These are phyloP conservation scores for Aspergillus sp. DNA, from an alignment of 2,329 filamentous ascomycete species.

Conservation along the genomic window DNA sequence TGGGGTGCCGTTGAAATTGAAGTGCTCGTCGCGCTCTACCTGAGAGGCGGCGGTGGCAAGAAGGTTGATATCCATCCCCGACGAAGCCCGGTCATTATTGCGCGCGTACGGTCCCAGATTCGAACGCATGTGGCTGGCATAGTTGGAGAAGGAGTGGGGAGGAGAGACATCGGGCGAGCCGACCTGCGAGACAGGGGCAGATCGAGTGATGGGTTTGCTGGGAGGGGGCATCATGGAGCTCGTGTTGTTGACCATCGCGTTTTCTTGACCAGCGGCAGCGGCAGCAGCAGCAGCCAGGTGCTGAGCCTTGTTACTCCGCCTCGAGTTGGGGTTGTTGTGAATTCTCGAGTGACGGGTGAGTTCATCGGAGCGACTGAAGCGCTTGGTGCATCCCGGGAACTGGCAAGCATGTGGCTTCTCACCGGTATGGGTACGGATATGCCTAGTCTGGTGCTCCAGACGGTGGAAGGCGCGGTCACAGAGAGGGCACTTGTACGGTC, in stretches of 20 bases:
- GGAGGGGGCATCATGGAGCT: slow-evolving; percentile 74
- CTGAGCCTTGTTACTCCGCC: slow-evolving; percentile 81
- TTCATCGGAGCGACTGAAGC: slow-evolving; percentile 94
- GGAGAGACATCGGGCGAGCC: slow-evolving; percentile 95
- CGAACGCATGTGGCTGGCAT: slow-evolving; percentile 54
- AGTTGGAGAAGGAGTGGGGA: slow-evolving; percentile 74
- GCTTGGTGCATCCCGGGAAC: slow-evolving; percentile 93
- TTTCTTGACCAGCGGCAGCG: slow-evolving; percentile 50
- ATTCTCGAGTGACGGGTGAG: slow-evolving; percentile 95
- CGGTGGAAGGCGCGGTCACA: slow-evolving; percentile 99
- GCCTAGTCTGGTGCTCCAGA: slow-evolving; percentile 84
- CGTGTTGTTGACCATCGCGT: slow-evolving; percentile 36
- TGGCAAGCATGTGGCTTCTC: slow-evolving; percentile 97
- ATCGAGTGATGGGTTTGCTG: slow-evolving; percentile 75
- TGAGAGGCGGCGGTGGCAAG: slow-evolving; percentile 65
- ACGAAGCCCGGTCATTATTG: slow-evolving; percentile 43
- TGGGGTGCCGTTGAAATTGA: slow-evolving; percentile 36
- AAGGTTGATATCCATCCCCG: slow-evolving; percentile 60
- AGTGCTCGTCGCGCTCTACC: slow-evolving; percentile 58
- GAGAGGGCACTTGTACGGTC: slow-evolving; percentile 96
- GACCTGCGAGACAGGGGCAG: slow-evolving; percentile 78
- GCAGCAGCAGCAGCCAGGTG: slow-evolving; percentile 55
- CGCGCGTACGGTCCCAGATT: slow-evolving; percentile 53
- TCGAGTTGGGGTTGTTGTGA: slow-evolving; percentile 97
- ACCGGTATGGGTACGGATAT: slow-evolving; percentile 95